Base-by-base conservation (phyloP, 2,329 filamentous ascomycete genomes). In the Diplodia scrobiculata region DNA sequence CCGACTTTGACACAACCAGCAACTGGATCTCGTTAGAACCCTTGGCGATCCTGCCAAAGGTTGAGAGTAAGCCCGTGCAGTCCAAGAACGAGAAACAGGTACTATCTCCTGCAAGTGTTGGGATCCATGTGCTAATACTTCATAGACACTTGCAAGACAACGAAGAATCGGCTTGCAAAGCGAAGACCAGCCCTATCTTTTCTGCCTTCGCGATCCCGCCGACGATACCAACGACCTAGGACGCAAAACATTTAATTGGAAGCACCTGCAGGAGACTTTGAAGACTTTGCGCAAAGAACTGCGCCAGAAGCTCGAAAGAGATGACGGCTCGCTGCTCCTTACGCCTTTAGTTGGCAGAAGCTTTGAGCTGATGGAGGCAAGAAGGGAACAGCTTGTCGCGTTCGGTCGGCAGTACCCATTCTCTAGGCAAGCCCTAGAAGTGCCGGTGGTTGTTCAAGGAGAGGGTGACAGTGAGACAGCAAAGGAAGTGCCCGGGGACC, bases 151-250 rank as follows among this genome's bases (percentile, higher is more conserved):
- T 13, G 14, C 36, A 59, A 21, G 1, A 3, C n/a, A 14, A 11
- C 17, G n/a, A 36, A 55, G n/a, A 5, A 48, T 66, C 32, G 64
- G 54, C 13, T 34, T 58, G 5, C 7, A 27, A 60, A 32, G 27
- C 47, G 1, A 34, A n/a, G 47, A 63, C 5, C 78, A 73, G 68
- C 76, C 69, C 13, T 76, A 79, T 65, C 75, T 84, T 59, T 77
- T 88, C 59, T 84, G 78, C 67, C 76, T 89, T 14, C 85, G 87
- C 73, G 86, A 89, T 70, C 86, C 86, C 0, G 83, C 84, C 7
- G 81, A 87, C 70, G 79, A 80, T 21, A 78, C 79, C 70, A 87
- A 86, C 71, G 84, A 89, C 70, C 78, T 88, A 0, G 86, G 86
- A 38, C 75, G 76, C 51, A 80, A 80, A 63, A 79, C 76, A 52